A percentile compares a stretch with the other conserved stretches of the same genome.
phyloP scores from a whole-genome alignment of 352 stramenopile species.

The Pythium chondricola region DNA sequence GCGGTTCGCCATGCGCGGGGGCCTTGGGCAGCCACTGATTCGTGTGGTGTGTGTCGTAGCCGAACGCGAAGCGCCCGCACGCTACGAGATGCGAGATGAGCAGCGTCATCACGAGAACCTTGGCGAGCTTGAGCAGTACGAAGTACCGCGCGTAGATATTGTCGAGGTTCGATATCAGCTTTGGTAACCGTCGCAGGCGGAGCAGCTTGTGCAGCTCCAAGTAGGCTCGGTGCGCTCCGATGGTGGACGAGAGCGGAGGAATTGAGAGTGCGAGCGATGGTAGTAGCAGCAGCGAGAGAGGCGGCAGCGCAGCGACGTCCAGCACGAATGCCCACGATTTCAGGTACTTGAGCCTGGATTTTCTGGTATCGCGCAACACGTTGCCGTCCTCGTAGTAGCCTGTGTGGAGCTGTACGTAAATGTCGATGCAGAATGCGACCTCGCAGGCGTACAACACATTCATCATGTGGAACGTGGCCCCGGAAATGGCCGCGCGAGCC shows the following conservation, averaged over 20 bases:
- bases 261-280: too few relatives aligned
- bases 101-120: conserved; percentile 44
- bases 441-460: conserved; percentile 45
- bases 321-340: conserved; percentile 41
- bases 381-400: conserved; percentile 71
- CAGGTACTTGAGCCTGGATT: conserved; percentile 58
- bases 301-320: conserved; percentile 40
- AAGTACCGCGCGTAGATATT: conserved; percentile 64
- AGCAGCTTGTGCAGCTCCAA: conserved; percentile 57
- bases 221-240: conserved; percentile 6
- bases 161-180: conserved; percentile 50
- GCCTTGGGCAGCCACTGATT: conserved; percentile 44
- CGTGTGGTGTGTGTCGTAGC: conserved; percentile 28
- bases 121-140: conserved; percentile 45
- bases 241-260: conserved; percentile 2
- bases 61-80: conserved; percentile 44
- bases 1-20: conserved; percentile 5
- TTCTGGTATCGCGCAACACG: conserved; percentile 47
- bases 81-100: conserved; percentile 48
- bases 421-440: conserved; percentile 47
- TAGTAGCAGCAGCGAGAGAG: conserved; percentile 42
- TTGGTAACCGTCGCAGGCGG: conserved; percentile 37
- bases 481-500: not conserved
- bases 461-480: conserved; percentile 16
- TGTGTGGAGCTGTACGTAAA: conserved; percentile 69